Base-by-base conservation (phyloP, 2,329 filamentous ascomycete genomes). In the Monosporascus sp. region DNA sequence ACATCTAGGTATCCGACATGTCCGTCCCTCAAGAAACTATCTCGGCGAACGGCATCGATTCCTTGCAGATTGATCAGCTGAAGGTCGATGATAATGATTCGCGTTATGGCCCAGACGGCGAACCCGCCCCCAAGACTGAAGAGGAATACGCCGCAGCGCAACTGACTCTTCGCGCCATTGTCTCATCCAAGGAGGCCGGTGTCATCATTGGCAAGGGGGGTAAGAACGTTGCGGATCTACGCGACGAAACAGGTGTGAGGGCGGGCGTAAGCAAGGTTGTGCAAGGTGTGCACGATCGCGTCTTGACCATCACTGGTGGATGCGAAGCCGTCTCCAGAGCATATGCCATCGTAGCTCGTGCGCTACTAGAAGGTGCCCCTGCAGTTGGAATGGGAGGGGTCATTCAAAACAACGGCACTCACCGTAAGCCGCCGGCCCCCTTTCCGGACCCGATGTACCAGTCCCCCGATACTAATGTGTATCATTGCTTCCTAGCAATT, bases 241-340 rank as follows among this genome's bases (percentile, higher is more conserved):
- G 94, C 69, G 93, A 99, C 66, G 93, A 97, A 77, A 99, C 94
- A 61, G 94, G 93, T 56, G 94, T 99, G 66, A 96, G 95, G 76
- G 94, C 94, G 57, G 94, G 94, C 61, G 94, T 99, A 60, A 97
- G 92, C 83, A 99, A 99, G 79, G 94, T 97, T 51, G 94, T 99
- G 47, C 91, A 93, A 62, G 93, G 94, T 62, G 94, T 99, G 54
- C 93, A 97, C 67, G 94, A 99, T 73, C 91, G 94, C 61, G 94
- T 99, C 61, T 79, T 99, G 64, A 97, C 94, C 58, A 95, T 99
- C 66, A 95, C 91, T 50, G 94, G 94, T 61, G 84, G 89, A 55
- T 87, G 96, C 68, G 89, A 91, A 55, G 87, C 91, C 63, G 91
- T 96, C 66, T 87, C 93, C 55, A 89, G 91, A 71, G 94, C 94